These are phyloP conservation scores for Metschnikowia shivogae DNA, from an alignment of 805 yeast species.

Conservation along the genomic window DNA sequence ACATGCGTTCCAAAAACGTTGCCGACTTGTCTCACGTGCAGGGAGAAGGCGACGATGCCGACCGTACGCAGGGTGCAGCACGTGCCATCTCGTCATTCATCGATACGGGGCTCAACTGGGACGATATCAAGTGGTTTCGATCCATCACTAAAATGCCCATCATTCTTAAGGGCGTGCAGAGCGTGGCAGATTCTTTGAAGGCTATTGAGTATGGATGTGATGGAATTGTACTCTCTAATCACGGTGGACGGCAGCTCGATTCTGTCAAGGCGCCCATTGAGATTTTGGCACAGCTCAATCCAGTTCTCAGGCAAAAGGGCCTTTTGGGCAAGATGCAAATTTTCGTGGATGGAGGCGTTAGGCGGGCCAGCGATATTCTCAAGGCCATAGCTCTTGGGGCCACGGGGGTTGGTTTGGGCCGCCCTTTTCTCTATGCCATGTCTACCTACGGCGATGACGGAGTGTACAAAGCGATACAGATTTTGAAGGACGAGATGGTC, in stretches of 20 bases:
- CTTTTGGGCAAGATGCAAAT: constrained; percentile 54
- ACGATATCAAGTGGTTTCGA: constrained; percentile 38
- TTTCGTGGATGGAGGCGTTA: constrained; percentile 71
- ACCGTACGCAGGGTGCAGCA: constrained; percentile 78
- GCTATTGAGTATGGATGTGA: constrained; percentile 58
- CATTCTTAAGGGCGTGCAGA: constrained; percentile 65
- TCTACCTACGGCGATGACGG: constrained; percentile 79
- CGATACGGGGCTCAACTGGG: constrained; percentile 38
- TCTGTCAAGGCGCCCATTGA: constrained; percentile 59
- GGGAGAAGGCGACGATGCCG: constrained; percentile 47
- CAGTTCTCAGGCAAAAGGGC: constrained; percentile 36
- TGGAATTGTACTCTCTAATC: constrained; percentile 67
- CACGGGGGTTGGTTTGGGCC: constrained; percentile 68
- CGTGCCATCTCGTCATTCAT: constrained; percentile 75
- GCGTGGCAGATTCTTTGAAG: constrained; percentile 58
- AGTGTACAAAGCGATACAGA: constrained; percentile 58
- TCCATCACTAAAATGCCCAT: constrained; percentile 40
- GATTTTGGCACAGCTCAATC: constrained; percentile 52
- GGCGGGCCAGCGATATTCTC: constrained; percentile 72
- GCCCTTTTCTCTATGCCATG: constrained; percentile 75
- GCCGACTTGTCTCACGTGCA: constrained; percentile 24
- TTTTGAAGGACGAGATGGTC: constrained; percentile 56
- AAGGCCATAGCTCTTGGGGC: constrained; percentile 79
- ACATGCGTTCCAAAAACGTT: constrained; percentile 53
- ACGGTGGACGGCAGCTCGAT: constrained; percentile 73